phyloP scores from a whole-genome alignment of 768 basidiomycete species.

The Serendipita vermifera region DNA sequence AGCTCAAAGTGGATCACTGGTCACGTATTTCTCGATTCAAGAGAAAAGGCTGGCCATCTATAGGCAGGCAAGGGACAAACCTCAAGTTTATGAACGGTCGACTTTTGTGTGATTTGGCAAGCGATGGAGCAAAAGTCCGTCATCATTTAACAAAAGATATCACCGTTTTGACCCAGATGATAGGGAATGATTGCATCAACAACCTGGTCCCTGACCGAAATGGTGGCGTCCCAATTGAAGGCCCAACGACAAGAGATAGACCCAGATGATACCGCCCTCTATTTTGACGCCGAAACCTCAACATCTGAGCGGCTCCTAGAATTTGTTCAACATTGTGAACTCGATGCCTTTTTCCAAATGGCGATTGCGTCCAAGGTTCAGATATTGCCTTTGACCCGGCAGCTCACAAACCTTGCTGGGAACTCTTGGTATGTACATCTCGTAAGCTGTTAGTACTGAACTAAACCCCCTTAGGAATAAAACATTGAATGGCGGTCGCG shows the following conservation, averaged over 20 bases:
- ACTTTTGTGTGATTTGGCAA: conserved; percentile 81
- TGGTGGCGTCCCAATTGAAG: conserved; percentile 84
- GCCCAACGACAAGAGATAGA: conserved; percentile 87
- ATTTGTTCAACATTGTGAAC: conserved; percentile 86
- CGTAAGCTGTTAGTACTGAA: not conserved
- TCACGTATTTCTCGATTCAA: conserved; percentile 86
- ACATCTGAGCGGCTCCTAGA: conserved; percentile 67
- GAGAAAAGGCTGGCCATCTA: conserved; percentile 65
- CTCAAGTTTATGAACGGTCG: conserved; percentile 72
- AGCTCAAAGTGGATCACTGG: conserved; percentile 87
- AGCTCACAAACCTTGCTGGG: conserved; percentile 89
- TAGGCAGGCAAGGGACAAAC: conserved; percentile 75
- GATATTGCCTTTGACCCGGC: conserved; percentile 80
- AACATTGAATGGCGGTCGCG: conserved; percentile 91
- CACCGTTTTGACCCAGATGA: not conserved
- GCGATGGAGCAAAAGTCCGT: conserved; percentile 82
- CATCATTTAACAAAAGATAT: not conserved
- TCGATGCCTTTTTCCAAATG: conserved; percentile 96
- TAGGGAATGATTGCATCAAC: conserved; percentile 95
- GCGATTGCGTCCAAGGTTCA: conserved; percentile 91
- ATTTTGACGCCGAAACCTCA: conserved; percentile 72
- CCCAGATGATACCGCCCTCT: conserved; percentile 83
- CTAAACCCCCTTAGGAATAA: conserved; percentile 58
- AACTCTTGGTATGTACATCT: conserved; percentile 69
- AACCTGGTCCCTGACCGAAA: conserved; percentile 96